Evolutionary conservation across 2,329 filamentous ascomycete species (phyloP), one percentile per base, ranked within the genome.

Genomic region (Leptodontidium sp.): DNA sequence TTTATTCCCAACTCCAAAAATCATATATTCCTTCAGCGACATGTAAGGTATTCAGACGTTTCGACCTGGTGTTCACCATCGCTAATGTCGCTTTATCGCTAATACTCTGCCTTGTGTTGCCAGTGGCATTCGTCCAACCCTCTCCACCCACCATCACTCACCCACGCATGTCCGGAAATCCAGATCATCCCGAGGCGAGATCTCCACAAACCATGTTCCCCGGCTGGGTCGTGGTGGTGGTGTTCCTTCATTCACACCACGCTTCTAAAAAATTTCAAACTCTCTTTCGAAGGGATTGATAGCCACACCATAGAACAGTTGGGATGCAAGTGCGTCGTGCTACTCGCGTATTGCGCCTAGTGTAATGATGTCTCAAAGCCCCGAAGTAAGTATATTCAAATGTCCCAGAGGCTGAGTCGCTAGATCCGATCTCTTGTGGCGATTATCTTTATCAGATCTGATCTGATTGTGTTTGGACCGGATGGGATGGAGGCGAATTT

Each of bases 381-480:
- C n/a, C 29, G 4, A 17, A 21, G 21, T 21, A 21, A 21, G 21
- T 21, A 21, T 21, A 21, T 21, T 21, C 21, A 21, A 21, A 21
- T 21, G 21, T 21, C 21, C 21, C 21, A 21, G 21, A 21, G 21
- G 21, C 21, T 21, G 21, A 21, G 21, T 21, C 21, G 21, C 40
- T 43, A n/a, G n/a, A 47, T 47, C 45, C 45, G 50, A n/a, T 58
- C 38, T 45, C 29, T 32, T 32, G 29, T 32, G 29, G 29, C 29
- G 29, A 32, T 4, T 32, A 4, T 65, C 35, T 55, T 58, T 52
- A 63, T 63, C 61, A 58, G 52, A 58, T 58, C 52, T 32, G 55
- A 64, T 64, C 45, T 17, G 38, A 64, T 65, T 65, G 52, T 58
- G 63, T 65, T 65, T 43, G 63, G 63, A 58, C 63, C 52, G 49